A percentile compares a stretch with the other conserved stretches of the same genome.
Conservation (phyloP, 768 basidiomycete genomes). For the Leccinum aurantiacum region DNA sequence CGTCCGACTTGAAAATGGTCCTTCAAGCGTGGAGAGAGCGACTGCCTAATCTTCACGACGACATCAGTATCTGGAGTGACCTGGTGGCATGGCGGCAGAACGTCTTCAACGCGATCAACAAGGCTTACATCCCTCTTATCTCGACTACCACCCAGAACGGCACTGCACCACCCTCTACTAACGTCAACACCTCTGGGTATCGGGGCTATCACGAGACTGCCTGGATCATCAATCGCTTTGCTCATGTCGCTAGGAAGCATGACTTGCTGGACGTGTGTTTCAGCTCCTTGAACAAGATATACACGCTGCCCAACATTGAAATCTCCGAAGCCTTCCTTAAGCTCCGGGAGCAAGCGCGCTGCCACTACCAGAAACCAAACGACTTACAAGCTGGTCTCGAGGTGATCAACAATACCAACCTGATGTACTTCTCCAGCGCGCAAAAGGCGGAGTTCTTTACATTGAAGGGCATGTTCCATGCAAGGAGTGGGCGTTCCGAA, state of each 20-base stretch:
- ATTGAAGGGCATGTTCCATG: conserved; percentile 98
- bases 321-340: conserved; percentile 99
- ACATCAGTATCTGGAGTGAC: conserved; percentile 98
- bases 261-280: conserved; percentile 95
- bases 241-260: conserved; percentile 97
- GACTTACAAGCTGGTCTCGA: conserved; percentile 94
- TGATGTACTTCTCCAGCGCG: conserved; percentile 91
- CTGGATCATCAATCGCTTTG: conserved; percentile 99
- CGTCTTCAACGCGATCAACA: conserved; percentile 96
- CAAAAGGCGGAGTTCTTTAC: conserved; percentile 99
- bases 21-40: conserved; percentile 97
- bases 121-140: conserved; percentile 92
- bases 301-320: conserved; percentile 98
- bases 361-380: conserved; percentile 93
- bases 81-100: conserved; percentile 99
- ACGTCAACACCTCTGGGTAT: conserved; percentile 83
- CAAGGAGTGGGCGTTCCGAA: conserved; percentile 78
- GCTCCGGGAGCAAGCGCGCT: conserved; percentile 95
- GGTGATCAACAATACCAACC: conserved; percentile 98
- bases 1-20: conserved; percentile 92
- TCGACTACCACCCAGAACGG: conserved; percentile 51
- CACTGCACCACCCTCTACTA: conserved; percentile 50
- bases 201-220: conserved; percentile 98
- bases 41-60: conserved; percentile 92
- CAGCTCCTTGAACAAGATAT: conserved; percentile 93